Percentiles rank a stretch among this genome's conserved stretches.
Evolutionary conservation across 352 stramenopile species (phyloP).

Genomic region (Globisporangium spinosum): DNA sequence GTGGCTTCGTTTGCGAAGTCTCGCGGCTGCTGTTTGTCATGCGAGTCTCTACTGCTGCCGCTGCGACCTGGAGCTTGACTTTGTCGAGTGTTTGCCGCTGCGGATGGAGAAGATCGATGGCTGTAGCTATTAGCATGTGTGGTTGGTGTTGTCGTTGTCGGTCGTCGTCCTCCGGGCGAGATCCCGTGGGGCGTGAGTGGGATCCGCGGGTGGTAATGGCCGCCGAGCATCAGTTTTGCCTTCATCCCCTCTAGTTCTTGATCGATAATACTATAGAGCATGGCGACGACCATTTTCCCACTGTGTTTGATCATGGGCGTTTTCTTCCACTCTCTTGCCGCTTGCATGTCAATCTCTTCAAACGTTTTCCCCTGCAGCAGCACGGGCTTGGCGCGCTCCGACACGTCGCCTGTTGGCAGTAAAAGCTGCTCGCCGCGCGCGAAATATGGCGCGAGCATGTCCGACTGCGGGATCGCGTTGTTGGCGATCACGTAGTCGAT

Average conservation of each 20-base stretch:
- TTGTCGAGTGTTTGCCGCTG: not conserved
- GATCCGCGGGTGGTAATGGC: conserved; percentile 16
- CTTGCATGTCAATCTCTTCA: conserved; percentile 48
- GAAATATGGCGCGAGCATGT: conserved; percentile 60
- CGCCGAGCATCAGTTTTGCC: conserved; percentile 24
- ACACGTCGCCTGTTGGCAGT: conserved; percentile 60
- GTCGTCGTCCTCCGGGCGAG: not conserved
- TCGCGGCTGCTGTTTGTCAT: not conserved
- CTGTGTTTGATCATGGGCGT: conserved; percentile 84
- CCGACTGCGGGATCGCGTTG: conserved; percentile 51
- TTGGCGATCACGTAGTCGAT: conserved; percentile 88
- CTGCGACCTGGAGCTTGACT: not conserved
- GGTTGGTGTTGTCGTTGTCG: not conserved
- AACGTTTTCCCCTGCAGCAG: conserved; percentile 79
- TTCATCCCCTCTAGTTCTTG: conserved; percentile 66
- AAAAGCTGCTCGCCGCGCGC: conserved; percentile 72
- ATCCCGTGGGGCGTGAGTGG: conserved; percentile 15
- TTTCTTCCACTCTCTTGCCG: conserved; percentile 70
- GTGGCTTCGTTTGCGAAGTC: not conserved
- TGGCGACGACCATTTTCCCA: conserved; percentile 65
- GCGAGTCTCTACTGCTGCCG: not conserved
- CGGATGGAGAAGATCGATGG: not conserved
- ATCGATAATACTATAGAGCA: conserved; percentile 87
- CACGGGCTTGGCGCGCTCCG: conserved; percentile 48
- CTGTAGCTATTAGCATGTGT: not conserved